Percentiles rank a stretch among this genome's conserved stretches.
phyloP scores from a whole-genome alignment of 257 asterid species.

The Ehretia macrophylla region DNA sequence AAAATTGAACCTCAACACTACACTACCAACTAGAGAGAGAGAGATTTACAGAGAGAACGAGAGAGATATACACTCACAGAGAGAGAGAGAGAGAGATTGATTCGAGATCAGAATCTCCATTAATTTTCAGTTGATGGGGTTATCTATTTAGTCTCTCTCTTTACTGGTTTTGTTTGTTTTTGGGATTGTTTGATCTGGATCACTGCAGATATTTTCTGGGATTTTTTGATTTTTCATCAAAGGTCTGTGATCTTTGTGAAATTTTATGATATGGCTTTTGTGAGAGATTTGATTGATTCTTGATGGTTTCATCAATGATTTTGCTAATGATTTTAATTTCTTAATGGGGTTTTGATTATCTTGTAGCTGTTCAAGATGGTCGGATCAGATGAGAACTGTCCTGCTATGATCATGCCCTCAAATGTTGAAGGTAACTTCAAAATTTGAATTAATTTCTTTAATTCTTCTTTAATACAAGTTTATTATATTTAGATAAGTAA shows the following conservation, averaged over 20 bases:
- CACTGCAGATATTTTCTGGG: constrained; percentile 15
- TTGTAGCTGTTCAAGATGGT: constrained; percentile 38
- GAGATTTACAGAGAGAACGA: constrained; percentile 6
- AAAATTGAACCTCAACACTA: background rate
- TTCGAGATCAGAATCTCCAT: constrained; percentile 23
- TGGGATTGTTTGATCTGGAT: background rate
- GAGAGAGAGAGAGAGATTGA: constrained; percentile 18
- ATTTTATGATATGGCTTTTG: background rate
- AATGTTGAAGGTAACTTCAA: constrained; percentile 41
- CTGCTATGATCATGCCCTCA: constrained; percentile 48
- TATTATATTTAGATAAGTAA: background rate
- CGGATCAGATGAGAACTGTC: constrained; percentile 65
- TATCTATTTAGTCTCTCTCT: constrained; percentile 21
- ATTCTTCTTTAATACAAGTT: background rate
- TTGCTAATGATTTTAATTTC: too few relatives aligned
- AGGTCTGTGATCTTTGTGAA: background rate
- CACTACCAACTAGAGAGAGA: background rate
- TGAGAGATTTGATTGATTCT: background rate
- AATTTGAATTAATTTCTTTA: background rate
- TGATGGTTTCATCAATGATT: background rate
- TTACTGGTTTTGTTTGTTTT: too few relatives aligned
- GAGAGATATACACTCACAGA: too few relatives aligned
- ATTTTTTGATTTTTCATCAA: constrained; percentile 20
- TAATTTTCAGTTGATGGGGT: constrained; percentile 26
- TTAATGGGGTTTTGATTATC: constrained; percentile 11